phyloP scores from a whole-genome alignment of 1,284 basidiomycete species.

The Malassezia sp. region DNA sequence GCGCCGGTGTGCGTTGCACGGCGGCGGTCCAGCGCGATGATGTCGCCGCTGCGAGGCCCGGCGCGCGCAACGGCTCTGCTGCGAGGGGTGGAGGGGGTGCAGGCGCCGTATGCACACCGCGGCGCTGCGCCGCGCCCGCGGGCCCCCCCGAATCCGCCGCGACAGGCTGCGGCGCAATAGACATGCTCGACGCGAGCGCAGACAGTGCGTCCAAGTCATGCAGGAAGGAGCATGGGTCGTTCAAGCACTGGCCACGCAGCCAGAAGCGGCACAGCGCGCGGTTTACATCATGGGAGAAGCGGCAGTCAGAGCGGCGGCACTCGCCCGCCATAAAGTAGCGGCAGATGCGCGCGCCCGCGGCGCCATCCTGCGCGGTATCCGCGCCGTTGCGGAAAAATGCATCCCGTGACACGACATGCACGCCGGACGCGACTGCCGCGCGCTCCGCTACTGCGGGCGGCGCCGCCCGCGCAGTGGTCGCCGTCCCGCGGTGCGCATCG shows the following conservation, averaged over 20 bases:
- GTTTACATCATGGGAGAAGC: constrained; percentile 56
- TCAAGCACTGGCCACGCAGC: constrained; percentile 69
- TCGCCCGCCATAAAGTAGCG: constrained; percentile 93
- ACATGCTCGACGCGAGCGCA: constrained; percentile 52
- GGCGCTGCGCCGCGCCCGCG: constrained; percentile 28
- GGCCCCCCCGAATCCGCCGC: too few species aligned
- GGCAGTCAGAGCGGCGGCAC: constrained; percentile 86
- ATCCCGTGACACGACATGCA: constrained; percentile 27
- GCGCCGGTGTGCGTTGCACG: constrained; percentile 5
- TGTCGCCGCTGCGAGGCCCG: too few species aligned
- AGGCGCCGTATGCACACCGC: neutral
- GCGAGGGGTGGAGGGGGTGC: constrained; percentile 19
- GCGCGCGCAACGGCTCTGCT: too few species aligned
- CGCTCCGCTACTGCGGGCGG: neutral
- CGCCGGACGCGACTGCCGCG: too few species aligned
- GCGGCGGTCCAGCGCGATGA: constrained; percentile 36
- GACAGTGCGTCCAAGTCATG: constrained; percentile 53
- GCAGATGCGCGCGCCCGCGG: constrained; percentile 56
- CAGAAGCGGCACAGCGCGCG: constrained; percentile 86
- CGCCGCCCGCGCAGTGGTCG: neutral
- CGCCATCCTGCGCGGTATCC: neutral
- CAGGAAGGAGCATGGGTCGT: constrained; percentile 42
- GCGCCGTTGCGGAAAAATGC: constrained; percentile 8
- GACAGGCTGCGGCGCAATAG: constrained; percentile 52
- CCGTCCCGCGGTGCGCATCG: constrained; percentile 48